phyloP scores from a whole-genome alignment of 306 rosid species.

The Trifolium subterraneum region DNA sequence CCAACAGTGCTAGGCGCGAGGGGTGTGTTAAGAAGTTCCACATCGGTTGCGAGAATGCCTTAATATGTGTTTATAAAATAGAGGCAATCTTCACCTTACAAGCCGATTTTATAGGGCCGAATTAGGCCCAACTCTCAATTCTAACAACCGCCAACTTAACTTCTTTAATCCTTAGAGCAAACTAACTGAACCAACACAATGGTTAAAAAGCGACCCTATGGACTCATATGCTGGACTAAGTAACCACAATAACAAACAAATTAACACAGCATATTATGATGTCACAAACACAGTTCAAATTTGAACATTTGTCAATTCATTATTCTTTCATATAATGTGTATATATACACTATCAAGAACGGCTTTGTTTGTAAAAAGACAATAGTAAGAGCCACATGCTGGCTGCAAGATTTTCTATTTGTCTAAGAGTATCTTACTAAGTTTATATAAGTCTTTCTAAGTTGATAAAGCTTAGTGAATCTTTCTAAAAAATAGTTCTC shows the following conservation, averaged over 20 bases:
- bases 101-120: no score
- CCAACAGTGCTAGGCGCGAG: no score
- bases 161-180: no score
- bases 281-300: slow-evolving; percentile 42
- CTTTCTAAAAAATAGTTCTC: slow-evolving; percentile 1
- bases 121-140: no score
- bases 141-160: no score
- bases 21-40: no score
- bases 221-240: slow-evolving; percentile 14
- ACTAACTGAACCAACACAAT: no score
- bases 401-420: slow-evolving; percentile 39
- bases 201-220: slow-evolving; percentile 14
- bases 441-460: slow-evolving; percentile 38
- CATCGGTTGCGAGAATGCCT: no score
- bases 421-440: slow-evolving; percentile 32
- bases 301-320: slow-evolving; percentile 37
- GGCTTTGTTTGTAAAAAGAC: slow-evolving; percentile 42
- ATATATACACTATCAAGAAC: slow-evolving; percentile 28
- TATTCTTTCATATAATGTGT: slow-evolving; percentile 2
- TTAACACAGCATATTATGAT: slow-evolving; percentile 38
- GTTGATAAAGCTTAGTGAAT: slow-evolving; percentile 35
- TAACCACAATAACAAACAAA: slow-evolving; percentile 35
- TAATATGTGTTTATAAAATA: no score
- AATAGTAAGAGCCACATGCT: slow-evolving; percentile 39
- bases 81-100: no score